These are phyloP conservation scores for Fragosphaeria purpurea DNA, from an alignment of 2,329 filamentous ascomycete genomes.

Conservation along the genomic window DNA sequence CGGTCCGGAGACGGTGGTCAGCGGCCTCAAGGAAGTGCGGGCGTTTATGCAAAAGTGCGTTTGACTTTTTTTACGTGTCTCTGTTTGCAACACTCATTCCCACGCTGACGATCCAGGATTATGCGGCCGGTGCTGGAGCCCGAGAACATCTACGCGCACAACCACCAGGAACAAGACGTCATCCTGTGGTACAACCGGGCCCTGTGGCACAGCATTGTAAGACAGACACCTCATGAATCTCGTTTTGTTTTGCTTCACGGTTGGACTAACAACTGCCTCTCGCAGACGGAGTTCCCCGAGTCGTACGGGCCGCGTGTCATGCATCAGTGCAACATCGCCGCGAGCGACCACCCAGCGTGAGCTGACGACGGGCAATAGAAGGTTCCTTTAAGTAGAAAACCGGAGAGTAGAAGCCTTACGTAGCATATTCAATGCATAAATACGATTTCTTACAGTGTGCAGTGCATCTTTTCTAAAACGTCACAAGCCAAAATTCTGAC, in stretches of 20 bases:
- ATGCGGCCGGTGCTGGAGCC: conserved; percentile 24
- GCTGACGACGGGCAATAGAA: no score
- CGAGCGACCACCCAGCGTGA: conserved; percentile 15
- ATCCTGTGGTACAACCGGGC: conserved; percentile 29
- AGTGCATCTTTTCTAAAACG: no score
- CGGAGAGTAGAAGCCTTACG: no score
- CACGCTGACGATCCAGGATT: conserved; percentile 14
- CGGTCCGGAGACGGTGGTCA: conserved; percentile 16
- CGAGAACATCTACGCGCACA: conserved; percentile 26
- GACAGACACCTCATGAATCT: not conserved
- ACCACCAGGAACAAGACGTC: conserved; percentile 26
- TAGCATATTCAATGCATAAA: no score
- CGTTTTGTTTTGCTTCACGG: no score
- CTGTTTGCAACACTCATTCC: no score
- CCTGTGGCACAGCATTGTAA: conserved; percentile 28
- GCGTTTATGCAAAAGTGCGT: conserved; percentile 21
- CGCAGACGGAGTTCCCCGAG: conserved; percentile 23
- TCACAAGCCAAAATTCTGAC: no score
- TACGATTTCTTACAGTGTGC: no score
- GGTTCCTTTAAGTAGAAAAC: no score
- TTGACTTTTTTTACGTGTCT: not conserved
- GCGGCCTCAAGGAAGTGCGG: conserved; percentile 20
- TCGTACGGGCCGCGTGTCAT: conserved; percentile 27
- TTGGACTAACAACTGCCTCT: not conserved
- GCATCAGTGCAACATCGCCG: conserved; percentile 26